These are phyloP conservation scores for Microdochium nivale DNA, from an alignment of 2,329 filamentous ascomycete genomes.

Conservation along the genomic window DNA sequence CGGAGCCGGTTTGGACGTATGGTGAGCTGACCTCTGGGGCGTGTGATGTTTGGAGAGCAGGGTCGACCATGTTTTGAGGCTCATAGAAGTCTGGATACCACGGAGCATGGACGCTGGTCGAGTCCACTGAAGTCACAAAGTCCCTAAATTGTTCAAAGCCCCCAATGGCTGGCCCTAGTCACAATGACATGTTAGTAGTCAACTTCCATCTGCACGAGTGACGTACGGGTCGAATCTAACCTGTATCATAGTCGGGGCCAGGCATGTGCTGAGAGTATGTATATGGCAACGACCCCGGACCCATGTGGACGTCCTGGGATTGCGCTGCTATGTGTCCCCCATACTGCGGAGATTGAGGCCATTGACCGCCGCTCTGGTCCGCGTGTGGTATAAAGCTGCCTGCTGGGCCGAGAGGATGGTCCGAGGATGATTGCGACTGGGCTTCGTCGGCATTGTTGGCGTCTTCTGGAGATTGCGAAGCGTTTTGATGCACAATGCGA, in stretches of 20 bases:
- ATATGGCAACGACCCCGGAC: background rate
- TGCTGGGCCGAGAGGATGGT: background rate
- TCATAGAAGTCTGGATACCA: background rate
- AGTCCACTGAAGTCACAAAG: background rate
- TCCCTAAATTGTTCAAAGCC: background rate
- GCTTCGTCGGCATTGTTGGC: background rate
- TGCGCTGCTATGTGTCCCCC: background rate
- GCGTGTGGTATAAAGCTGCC: background rate
- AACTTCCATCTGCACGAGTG: no score
- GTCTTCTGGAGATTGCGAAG: background rate
- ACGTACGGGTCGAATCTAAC: no score
- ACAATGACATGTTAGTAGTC: background rate
- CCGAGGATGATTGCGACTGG: background rate
- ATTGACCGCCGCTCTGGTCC: background rate
- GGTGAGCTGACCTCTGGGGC: background rate
- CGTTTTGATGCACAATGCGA: background rate
- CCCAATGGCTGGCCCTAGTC: background rate
- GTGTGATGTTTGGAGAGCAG: background rate
- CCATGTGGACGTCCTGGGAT: background rate
- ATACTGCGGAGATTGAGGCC: background rate
- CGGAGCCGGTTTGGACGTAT: background rate
- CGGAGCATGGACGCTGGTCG: background rate
- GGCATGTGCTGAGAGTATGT: background rate
- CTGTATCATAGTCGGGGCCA: background rate
- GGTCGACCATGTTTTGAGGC: background rate